Base-by-base conservation (phyloP, 495 filamentous ascomycete genomes). In the Cenococcum geophilum region DNA sequence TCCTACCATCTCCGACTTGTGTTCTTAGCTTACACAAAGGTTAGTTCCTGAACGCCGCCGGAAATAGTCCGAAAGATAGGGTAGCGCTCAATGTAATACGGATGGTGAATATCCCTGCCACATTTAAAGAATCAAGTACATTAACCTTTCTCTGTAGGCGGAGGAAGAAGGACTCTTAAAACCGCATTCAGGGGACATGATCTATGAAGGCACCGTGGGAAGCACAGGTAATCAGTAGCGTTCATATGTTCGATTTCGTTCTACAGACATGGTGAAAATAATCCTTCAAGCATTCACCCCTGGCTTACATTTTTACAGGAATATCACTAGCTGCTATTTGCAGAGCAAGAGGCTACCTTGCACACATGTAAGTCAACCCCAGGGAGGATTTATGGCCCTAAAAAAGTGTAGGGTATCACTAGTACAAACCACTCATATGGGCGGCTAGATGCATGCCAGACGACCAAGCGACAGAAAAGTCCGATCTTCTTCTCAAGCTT, bases 171-270 rank as follows among this genome's bases (percentile, higher is more conserved):
- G 90, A 3, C 78, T 92, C 9, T 74, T 99, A 53, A 82, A 76
- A 5, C 93, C 95, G 0, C 76, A 87, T 68, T 84, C 86, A 22
- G 92, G 92, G 58, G 95, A 97, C 69, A 91, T 86, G 21, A 88
- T 99, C 67, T 99, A 97, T 75, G 93, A 99, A 76, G 93, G 95
- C 51, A 99, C 95, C 5, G 92, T 95, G 12, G 93, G 93, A 43
- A 70, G 61, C 53, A 72, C 70, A 4, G 70, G 65, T 34, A 52
- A 23, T 27, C 25, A 10, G 10, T 27, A 12, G n/a, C 27, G n/a
- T 58, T 36, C 4, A 42, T 45, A 18, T 45, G 14, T 18, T 45
- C 4, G 6, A 32, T 32, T 32, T 32, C 3, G 27, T 6, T 32
- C 6, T 32, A 32, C 27, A 2, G 6, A 32, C 27, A 32, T 32